Evolutionary conservation across 2,329 filamentous ascomycete genomes (phyloP), one percentile per base, ranked within the genome.

Genomic region (Talaromyces sp.): DNA sequence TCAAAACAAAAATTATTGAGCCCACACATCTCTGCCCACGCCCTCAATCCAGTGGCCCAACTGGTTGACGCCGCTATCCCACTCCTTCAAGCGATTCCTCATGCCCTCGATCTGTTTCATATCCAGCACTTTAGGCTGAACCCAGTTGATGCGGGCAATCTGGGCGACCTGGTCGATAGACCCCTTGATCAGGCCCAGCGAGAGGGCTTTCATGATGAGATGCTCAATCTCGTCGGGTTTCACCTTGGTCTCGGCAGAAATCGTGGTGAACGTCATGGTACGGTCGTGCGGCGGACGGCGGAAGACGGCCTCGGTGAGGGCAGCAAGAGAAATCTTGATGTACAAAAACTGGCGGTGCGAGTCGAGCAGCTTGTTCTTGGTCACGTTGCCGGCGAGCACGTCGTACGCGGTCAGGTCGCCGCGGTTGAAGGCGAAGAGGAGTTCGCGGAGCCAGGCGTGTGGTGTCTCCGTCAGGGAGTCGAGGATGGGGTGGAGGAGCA

Each of bases 171-270:
- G 93, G 75, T 99, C 95, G 70, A 99, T 98, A 61, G 90, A 95
- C 53, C 95, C 95, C 68, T 89, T 86, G 68, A 99, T 81, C 68
- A 99, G 81, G 0, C 95, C 95, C 68, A 99, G 78, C 72, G 93
- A 97, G 70, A 99, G 79, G n/a, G 95, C 95, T 83, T 97, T 98
- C 95, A 99, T 99, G 71, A 99, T 90, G 66, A 99, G 81, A 75
- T 98, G 93, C 82, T 99, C 95, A 68, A 99, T 98, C 80, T 98
- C 92, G 70, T 95, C 87, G 2, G 88, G 86, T 68, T 87, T 85
- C 57, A 99, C 93, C 78, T 96, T 96, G 3, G 95, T 99, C 81
- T 98, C 93, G 67, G 89, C 84, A 5, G 90, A 86, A 71, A 99
- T 97, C 56, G 92, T 91, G 58, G 82, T 80, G 78, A 99, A 99